A percentile compares a stretch with the other conserved stretches of the same genome.
Evolutionary conservation across 768 basidiomycete species (phyloP).

Genomic region (Hericium erinaceus): DNA sequence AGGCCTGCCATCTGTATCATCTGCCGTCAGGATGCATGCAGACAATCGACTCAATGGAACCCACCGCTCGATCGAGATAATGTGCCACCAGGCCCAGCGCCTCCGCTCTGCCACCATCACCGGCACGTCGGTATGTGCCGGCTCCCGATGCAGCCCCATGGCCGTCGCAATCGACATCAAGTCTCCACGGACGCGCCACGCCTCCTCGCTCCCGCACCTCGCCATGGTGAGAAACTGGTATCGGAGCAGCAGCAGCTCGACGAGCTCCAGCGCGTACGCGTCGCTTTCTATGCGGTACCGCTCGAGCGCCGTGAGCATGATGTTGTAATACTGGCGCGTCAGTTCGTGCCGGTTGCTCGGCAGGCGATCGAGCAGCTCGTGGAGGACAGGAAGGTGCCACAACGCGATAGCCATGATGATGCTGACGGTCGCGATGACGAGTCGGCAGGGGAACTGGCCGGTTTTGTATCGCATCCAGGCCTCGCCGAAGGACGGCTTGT

Average conservation of each 20-base stretch:
- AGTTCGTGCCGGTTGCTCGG: conserved; percentile 19
- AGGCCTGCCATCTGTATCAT: conserved; percentile 67
- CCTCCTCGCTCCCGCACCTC: conserved; percentile 72
- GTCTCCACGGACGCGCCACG: conserved; percentile 70
- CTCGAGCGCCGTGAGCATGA: conserved; percentile 55
- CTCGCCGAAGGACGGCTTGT: conserved; percentile 7
- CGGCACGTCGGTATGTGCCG: conserved; percentile 67
- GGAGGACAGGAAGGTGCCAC: conserved; percentile 10
- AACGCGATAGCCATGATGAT: conserved; percentile 11
- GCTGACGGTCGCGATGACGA: conserved; percentile 12
- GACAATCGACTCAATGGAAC: conserved; percentile 14
- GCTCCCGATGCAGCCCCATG: conserved; percentile 82
- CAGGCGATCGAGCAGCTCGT: conserved; percentile 11
- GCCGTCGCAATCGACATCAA: conserved; percentile 67
- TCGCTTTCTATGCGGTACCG: conserved; percentile 42
- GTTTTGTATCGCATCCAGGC: conserved; percentile 14
- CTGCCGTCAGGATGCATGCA: conserved; percentile 5
- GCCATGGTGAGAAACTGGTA: conserved; percentile 64
- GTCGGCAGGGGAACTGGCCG: conserved; percentile 10
- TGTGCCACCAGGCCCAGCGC: conserved; percentile 90
- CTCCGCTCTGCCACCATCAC: conserved; percentile 65
- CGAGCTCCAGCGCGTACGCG: conserved; percentile 57
- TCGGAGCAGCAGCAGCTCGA: conserved; percentile 64
- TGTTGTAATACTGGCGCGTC: conserved; percentile 59
- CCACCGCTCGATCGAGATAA: conserved; percentile 68